Base-by-base conservation (phyloP, 2,329 filamentous ascomycete genomes). In the Trichoderma atroviride region DNA sequence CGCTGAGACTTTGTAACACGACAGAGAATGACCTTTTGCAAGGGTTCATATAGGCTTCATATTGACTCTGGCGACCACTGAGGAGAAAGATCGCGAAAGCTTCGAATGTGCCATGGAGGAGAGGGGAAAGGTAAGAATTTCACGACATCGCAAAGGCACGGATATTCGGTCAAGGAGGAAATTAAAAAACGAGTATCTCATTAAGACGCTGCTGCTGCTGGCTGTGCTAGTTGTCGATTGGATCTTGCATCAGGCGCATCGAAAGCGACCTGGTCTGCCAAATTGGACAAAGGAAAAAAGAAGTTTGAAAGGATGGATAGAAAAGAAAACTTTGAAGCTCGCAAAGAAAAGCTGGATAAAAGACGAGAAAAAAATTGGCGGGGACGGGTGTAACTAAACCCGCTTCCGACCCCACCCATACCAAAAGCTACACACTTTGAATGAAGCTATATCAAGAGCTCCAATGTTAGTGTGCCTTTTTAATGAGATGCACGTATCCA, bases 21-120 rank as follows among this genome's bases (percentile, higher is more conserved):
- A 93, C 88, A 89, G 91, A 93, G 92, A 86, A 92, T 89, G 88
- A 91, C 89, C 88, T 90, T 93, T 93, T 91, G 91, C 90, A 92
- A 91, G 88, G 89, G 91, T 86, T 85, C 91, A 86, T 85, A 89
- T 89, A 82, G 86, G 86, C 83, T 91, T 86, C 91, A 88, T 89
- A 89, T 94, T 95, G 92, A 95, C 92, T 93, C 86, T 92, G 78
- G 84, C 87, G 89, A 91, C 88, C 90, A 93, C 87, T 80, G 87
- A 63, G 60, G 74, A 73, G 79, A 84, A 84, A 83, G 85, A 81
- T 86, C 90, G 85, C 85, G 83, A 92, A 93, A 94, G 92, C 92
- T 96, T 96, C 92, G 92, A 96, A 92, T 92, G 92, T 90, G 92
- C 92, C 92, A 80, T 69, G 57, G 35, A 37, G n/a, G n/a, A 24